Evolutionary conservation across 768 basidiomycete species (phyloP), one percentile per base, ranked within the genome.

Genomic region (Gautieria morchelliformis): DNA sequence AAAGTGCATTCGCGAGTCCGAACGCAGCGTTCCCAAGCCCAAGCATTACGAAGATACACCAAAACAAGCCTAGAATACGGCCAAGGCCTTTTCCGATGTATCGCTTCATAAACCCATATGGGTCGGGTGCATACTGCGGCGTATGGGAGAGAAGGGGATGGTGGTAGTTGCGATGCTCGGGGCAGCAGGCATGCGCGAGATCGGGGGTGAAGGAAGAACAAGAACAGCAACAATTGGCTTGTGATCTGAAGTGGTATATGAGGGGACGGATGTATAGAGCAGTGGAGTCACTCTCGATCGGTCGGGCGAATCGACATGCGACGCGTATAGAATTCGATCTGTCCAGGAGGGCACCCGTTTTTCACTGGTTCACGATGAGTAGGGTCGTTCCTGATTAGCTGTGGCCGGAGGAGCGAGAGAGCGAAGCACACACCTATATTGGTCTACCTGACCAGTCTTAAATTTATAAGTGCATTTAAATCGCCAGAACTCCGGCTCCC

Each of bases 401-500:
- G 55, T 12, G 59, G 52, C 22, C 45, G 33, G 37, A 12, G 52
- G 27, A 63, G 33, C 56, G 49, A 57, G 63, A 42, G 60, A 17
- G 52, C 44, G 39, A 52, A 50, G n/a, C 6, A 67, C 79, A 22
- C 59, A 89, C 88, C 78, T 83, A 71, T 92, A 96, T 61, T 82
- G 81, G 65, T 93, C 89, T 20, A 90, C 82, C 65, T 87, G 79
- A 11, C 91, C 91, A 11, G 92, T 73, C 52, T 78, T 68, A 65
- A 90, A 92, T 69, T 96, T 96, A 65, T 95, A 97, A 44, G 85
- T 93, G 67, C 89, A 89, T 58, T 93, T 90, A 74, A 95, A 95
- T 56, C 74, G 76, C 80, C 85, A 89, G 66, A 97, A 87, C 20
- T 87, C 82, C n/a, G 86, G 91, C 68, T 97, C 95, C 32, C 77